phyloP scores from a whole-genome alignment of 257 asterid species.

The Ilex aquifolium region DNA sequence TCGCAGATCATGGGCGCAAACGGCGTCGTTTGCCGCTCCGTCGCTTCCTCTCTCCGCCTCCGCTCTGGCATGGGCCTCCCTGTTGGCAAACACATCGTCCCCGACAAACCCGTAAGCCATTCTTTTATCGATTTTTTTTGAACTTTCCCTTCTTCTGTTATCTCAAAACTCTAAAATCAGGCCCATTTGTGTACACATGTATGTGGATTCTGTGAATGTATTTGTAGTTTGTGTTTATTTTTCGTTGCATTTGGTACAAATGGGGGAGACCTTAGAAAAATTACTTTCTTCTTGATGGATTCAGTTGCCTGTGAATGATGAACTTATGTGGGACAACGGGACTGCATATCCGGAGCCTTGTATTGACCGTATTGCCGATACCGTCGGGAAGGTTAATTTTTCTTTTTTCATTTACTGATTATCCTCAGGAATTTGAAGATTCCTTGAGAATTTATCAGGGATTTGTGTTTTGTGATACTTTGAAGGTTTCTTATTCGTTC shows the following conservation, averaged over 20 bases:
- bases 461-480: neutral
- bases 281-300: neutral
- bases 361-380: constrained; percentile 57
- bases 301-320: constrained; percentile 79
- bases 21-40: constrained; percentile 68
- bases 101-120: constrained; percentile 43
- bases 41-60: constrained; percentile 66
- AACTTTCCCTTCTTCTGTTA: too few relatives aligned
- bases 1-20: constrained; percentile 84
- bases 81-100: constrained; percentile 90
- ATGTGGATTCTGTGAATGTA: too few relatives aligned
- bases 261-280: neutral
- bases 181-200: too few relatives aligned
- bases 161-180: too few relatives aligned
- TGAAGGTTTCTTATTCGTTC: neutral
- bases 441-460: neutral
- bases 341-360: constrained; percentile 93
- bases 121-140: too few relatives aligned
- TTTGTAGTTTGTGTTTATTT: too few relatives aligned
- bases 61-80: constrained; percentile 98
- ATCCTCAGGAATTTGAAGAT: neutral
- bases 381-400: constrained; percentile 71
- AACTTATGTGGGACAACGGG: constrained; percentile 86
- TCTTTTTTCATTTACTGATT: neutral
- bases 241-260: neutral